These are phyloP conservation scores for Tylopilus intermedius DNA, from an alignment of 768 basidiomycete species.

Conservation along the genomic window DNA sequence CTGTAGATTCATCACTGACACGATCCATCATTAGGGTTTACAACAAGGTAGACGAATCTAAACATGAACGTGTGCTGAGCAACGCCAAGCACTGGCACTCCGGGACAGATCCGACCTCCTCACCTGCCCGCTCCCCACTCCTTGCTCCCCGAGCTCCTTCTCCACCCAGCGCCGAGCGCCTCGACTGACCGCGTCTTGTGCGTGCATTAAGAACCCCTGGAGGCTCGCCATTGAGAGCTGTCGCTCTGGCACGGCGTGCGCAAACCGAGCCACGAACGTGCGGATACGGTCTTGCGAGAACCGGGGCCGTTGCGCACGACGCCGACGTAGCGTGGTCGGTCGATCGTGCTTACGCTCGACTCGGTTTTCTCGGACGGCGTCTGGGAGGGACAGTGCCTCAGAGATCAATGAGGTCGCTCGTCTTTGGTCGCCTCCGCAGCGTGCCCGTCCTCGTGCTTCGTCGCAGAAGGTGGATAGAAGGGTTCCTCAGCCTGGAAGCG, in stretches of 20 bases:
- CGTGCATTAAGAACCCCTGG: slow-evolving; percentile 60
- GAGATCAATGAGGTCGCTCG: slow-evolving; percentile 20
- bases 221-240: slow-evolving; percentile 40
- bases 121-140: no score
- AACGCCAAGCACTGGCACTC: no score
- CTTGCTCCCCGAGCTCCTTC: slow-evolving; percentile 30
- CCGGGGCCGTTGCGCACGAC: slow-evolving; percentile 31
- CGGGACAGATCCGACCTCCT: no score
- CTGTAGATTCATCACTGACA: no score
- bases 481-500: slow-evolving; percentile 61
- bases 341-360: not conserved
- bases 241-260: slow-evolving; percentile 45
- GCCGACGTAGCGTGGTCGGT: slow-evolving; percentile 8
- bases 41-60: no score
- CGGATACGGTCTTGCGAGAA: slow-evolving; percentile 37
- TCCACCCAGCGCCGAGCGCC: slow-evolving; percentile 50
- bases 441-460: not conserved
- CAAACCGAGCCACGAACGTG: slow-evolving; percentile 52
- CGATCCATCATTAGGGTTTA: no score
- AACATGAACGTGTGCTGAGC: no score
- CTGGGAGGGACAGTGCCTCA: not conserved
- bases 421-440: not conserved
- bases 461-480: slow-evolving; percentile 54
- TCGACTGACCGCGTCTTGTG: slow-evolving; percentile 57
- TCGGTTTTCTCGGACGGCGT: slow-evolving; percentile 17